phyloP scores from a whole-genome alignment of 768 basidiomycete species.

The Auriscalpium vulgare region DNA sequence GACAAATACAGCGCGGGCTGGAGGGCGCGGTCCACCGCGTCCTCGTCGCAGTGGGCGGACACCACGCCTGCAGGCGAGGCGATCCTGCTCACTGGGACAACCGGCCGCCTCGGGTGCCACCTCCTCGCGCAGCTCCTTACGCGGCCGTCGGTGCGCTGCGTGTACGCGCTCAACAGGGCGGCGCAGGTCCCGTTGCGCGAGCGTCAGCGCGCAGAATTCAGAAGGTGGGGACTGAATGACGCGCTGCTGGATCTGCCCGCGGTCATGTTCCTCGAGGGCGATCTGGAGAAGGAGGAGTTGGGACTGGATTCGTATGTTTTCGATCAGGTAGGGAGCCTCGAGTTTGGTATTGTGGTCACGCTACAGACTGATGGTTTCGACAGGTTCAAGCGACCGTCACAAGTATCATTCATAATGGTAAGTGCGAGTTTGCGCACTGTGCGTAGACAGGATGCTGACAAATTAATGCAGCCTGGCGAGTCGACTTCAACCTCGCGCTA shows the following conservation, averaged over 20 bases:
- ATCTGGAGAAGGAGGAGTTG: not conserved
- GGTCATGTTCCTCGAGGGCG: not conserved
- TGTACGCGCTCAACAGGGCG: not conserved
- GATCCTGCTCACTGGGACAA: not conserved
- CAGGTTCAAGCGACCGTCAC: not conserved
- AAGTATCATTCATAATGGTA: constrained; percentile 2
- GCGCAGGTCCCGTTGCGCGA: not conserved
- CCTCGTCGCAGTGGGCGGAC: not conserved
- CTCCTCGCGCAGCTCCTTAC: not conserved
- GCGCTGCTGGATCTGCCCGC: not conserved
- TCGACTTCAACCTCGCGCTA: not conserved
- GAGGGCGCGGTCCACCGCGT: not conserved
- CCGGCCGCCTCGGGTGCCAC: not conserved
- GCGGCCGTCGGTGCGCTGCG: not conserved
- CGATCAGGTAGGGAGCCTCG: not conserved
- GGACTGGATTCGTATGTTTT: not conserved
- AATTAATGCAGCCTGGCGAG: not conserved
- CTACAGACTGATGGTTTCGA: not conserved
- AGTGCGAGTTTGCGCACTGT: too few species aligned
- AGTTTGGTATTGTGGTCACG: not conserved
- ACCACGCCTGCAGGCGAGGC: not conserved
- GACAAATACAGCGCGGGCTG: constrained; percentile 27
- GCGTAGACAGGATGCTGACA: too few species aligned
- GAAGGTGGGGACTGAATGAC: not conserved
- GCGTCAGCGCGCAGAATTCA: not conserved